phyloP scores from a whole-genome alignment of 2,329 filamentous ascomycete species.

The Bipolaris victoriae region DNA sequence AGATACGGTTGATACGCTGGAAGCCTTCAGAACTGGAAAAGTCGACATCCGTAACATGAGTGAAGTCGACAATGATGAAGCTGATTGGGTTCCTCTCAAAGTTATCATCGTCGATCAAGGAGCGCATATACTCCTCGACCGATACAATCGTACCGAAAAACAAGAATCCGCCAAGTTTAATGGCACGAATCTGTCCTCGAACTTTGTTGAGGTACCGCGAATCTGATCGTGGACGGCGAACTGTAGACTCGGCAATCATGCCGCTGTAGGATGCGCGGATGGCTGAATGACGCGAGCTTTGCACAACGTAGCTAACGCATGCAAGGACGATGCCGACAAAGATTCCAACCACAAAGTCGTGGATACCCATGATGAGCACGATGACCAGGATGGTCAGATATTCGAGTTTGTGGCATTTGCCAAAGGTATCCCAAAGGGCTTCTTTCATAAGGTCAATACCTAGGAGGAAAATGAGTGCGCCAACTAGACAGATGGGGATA shows the following conservation, averaged over 20 bases:
- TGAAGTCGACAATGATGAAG: slow-evolving; percentile 87
- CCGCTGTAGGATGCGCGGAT: slow-evolving; percentile 91
- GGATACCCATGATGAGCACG: slow-evolving; percentile 92
- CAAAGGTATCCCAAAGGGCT: slow-evolving; percentile 85
- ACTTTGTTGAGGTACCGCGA: slow-evolving; percentile 85
- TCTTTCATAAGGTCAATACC: slow-evolving; percentile 91
- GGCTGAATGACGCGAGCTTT: slow-evolving; percentile 87
- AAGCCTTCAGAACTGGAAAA: slow-evolving; percentile 97
- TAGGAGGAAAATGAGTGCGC: slow-evolving; percentile 90
- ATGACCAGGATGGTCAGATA: slow-evolving; percentile 89
- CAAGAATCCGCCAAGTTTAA: slow-evolving; percentile 92
- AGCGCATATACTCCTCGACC: slow-evolving; percentile 86
- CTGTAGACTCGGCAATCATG: slow-evolving; percentile 87
- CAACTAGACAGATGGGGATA: slow-evolving; percentile 96
- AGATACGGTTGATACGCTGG: slow-evolving; percentile 84
- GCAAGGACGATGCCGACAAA: slow-evolving; percentile 89
- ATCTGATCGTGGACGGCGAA: slow-evolving; percentile 87
- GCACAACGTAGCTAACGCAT: slow-evolving; percentile 87
- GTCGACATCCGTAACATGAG: slow-evolving; percentile 88
- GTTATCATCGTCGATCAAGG: slow-evolving; percentile 79
- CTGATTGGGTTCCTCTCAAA: slow-evolving; percentile 81
- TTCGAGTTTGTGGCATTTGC: slow-evolving; percentile 84
- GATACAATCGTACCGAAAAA: slow-evolving; percentile 98
- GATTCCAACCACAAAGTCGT: slow-evolving; percentile 96
- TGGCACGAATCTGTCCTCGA: slow-evolving; percentile 84